Base-by-base conservation (phyloP, 768 basidiomycete genomes). In the Amanita brunnescens region DNA sequence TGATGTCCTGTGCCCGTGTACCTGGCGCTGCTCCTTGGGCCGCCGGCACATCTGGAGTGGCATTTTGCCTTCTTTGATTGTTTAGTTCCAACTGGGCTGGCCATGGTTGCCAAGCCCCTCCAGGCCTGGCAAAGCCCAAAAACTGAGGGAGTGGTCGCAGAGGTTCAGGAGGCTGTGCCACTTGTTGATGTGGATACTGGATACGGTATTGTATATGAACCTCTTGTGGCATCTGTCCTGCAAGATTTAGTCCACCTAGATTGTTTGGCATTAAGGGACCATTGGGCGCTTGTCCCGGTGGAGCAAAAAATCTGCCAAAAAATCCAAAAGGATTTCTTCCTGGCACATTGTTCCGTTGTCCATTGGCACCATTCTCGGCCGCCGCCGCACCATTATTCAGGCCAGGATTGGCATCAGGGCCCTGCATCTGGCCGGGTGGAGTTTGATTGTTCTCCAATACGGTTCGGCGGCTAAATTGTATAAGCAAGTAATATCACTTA, bases 41-140 rank as follows among this genome's bases (percentile, higher is more conserved):
- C 9, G 34, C 39, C 21, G 24, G 26, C 44, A 16, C 44, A 54
- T 16, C 6, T 44, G 14, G 6, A 52, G 48, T 21, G 32, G 32
- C 37, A 39, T n/a, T 20, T 49, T 51, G 12, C 5, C 40, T 44
- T 45, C 50, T 41, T 43, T 33, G 20, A 21, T 52, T 53, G 35
- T 47, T 45, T 33, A 47, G 23, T 38, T 55, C 67, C 6, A 59
- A 68, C 46, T 69, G 69, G 29, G 64, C 62, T 37, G 74, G 76
- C 84, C 83, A 87, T 20, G 73, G 75, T 51, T 80, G 80, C 81
- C 83, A 86, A n/a, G 66, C 72, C 16, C 77, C 79, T 32, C 75
- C 76, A 7, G 83, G 84, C 7, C 81, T 83, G 34, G 73, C 70
- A 57, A 87, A 85, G 10, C 85, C 84, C 52, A 70, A 58, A 55